Evolutionary conservation across 1,139 yeast species (phyloP), one percentile per base, ranked within the genome.

Genomic region (Candida labiduridarum): DNA sequence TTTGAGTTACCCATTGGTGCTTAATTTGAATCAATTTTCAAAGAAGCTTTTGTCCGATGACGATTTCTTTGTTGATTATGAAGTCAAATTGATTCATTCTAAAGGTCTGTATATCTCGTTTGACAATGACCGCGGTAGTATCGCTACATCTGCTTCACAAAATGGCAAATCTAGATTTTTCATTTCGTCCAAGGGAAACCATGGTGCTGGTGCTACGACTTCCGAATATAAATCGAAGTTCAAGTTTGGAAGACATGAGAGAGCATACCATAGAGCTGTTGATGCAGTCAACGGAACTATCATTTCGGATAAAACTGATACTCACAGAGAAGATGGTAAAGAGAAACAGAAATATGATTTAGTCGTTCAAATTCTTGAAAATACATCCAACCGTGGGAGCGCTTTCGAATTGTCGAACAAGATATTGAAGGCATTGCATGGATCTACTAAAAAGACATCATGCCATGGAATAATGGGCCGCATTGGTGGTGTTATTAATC

Each of bases 151-250:
- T n/a, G 48, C 61, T 15, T 49, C 47, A 4, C 78, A 74, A 55
- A 65, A 68, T 52, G 88, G 87, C 33, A 70, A 81, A 1, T 80
- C 87, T 0, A 56, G 56, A 5, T 83, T 69, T 56, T 66, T 72
- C 1, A 49, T 81, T 3, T 63, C 81, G 2, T 75, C 80, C 12
- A 52, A 58, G 9, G 85, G 86, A 1, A 83, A 83, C 57, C 70
- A 73, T 57, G 88, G 87, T 0, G 56, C 59, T 41, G 87, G 85
- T 2, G 56, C 67, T 2, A 60, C 68, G 41, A 58, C 56, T 2
- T 71, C 83, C 15, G 72, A 71, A 52, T 80, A 71, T 63, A 68
- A 63, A 49, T 64, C 65, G 3, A 64, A 65, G 3, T 63, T 71
- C 15, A 57, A 56, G 11, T 52, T 52, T 52, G 51, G 53, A 35